Base-by-base conservation (phyloP, 2,329 filamentous ascomycete genomes). In the Colletotrichum zoysiae region DNA sequence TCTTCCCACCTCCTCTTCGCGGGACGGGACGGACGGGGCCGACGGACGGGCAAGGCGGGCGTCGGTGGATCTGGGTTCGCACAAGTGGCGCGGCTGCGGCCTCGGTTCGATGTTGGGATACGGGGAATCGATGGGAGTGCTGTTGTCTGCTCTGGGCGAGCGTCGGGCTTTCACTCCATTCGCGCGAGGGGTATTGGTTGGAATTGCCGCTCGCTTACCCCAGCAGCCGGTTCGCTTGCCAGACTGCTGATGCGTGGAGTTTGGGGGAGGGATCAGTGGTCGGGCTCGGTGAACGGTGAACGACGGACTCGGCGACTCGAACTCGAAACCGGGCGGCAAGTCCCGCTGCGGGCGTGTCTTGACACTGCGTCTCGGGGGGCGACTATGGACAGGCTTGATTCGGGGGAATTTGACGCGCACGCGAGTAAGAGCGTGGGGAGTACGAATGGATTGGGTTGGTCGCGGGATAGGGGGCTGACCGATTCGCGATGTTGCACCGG, bases 251-350 rank as follows among this genome's bases (percentile, higher is more conserved):
- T 44, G 58, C 40, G 59, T 65, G 60, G 51, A n/a, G 50, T 48
- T 64, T 42, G 46, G n/a, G 44, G 48, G 20, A 50, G 30, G 5
- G 30, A 46, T 64, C 58, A 56, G 57, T 55, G 30, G 57, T 63
- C 59, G 55, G 50, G 40, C 40, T 64, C 61, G 38, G 61, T 35
- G 61, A 35, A 53, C 59, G 53, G 59, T 59, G 65, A 66, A 56
- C 40, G 26, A 44, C 59, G 55, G 62, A 66, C 40, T 64, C 53
- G 65, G 66, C 65, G 59, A 58, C 62, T 70, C 59, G 70, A 70
- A 65, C 65, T 68, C 70, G 59, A 70, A 69, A 70, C 65, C 55
- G 70, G 42, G 48, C 66, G 70, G 70, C 48, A 72, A 65, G 59
- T 70, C 46, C 70, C 70, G 59, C 65, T 70, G 67, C 50, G 60